phyloP scores from a whole-genome alignment of 1,284 basidiomycete species.

The Pyrrhoderma noxium region DNA sequence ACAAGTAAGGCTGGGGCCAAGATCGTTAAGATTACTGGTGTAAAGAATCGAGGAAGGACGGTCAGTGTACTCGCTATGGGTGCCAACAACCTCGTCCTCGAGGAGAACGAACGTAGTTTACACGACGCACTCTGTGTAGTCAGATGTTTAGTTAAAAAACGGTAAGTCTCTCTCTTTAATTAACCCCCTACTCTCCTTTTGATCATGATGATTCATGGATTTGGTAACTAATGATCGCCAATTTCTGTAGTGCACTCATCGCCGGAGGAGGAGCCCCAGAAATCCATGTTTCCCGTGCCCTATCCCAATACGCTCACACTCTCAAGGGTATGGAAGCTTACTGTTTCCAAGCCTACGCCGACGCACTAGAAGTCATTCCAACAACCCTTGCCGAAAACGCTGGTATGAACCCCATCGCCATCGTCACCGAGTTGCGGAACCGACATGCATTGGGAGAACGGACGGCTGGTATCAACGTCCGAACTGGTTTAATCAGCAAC shows the following conservation, averaged over 20 bases:
- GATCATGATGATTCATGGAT: no score
- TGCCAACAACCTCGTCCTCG: constrained; percentile 88
- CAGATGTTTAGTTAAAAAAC: constrained; percentile 96
- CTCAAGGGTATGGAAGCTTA: constrained; percentile 99
- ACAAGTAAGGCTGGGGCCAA: constrained; percentile 79
- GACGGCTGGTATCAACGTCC: constrained; percentile 96
- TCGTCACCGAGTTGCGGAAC: constrained; percentile 97
- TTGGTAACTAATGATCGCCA: constrained; percentile 1
- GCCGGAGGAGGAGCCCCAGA: constrained; percentile 97
- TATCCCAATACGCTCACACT: constrained; percentile 89
- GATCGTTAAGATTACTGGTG: constrained; percentile 91
- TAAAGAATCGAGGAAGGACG: constrained; percentile 93
- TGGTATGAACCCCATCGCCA: constrained; percentile 95
- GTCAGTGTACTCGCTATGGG: constrained; percentile 96
- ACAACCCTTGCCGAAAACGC: constrained; percentile 98
- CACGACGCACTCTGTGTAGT: constrained; percentile 99
- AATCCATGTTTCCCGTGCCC: constrained; percentile 92
- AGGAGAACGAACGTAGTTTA: constrained; percentile 95
- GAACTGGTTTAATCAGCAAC: constrained; percentile 94
- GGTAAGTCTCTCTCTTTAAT: constrained; percentile 42
- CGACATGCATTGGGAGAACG: constrained; percentile 92
- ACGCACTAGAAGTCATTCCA: constrained; percentile 96
- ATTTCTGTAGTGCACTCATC: constrained; percentile 72
- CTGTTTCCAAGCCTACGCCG: constrained; percentile 98
- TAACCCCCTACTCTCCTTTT: constrained; percentile 2